A percentile compares a stretch with the other conserved stretches of the same genome.
phyloP scores from a whole-genome alignment of 2,329 filamentous ascomycete genomes.

The Sphaceloma murrayae region DNA sequence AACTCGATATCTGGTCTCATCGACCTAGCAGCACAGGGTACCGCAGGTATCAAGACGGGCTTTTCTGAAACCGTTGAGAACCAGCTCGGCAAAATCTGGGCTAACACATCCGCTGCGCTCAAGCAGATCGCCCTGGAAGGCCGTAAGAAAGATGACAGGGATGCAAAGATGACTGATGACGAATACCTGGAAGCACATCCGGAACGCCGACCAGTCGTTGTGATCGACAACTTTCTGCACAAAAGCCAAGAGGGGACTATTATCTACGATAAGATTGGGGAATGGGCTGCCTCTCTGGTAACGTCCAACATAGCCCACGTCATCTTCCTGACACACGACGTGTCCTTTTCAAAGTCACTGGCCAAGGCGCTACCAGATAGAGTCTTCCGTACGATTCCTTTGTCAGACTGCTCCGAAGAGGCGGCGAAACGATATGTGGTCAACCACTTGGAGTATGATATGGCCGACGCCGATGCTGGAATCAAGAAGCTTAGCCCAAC shows the following conservation, averaged over 20 bases:
- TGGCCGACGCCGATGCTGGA: conserved; percentile 29
- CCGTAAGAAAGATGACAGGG: conserved; percentile 63
- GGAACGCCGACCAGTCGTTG: conserved; percentile 68
- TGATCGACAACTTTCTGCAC: conserved; percentile 87
- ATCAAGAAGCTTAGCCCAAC: conserved; percentile 37
- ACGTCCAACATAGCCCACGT: conserved; percentile 87
- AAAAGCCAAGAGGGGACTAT: conserved; percentile 48
- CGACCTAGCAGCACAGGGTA: conserved; percentile 85
- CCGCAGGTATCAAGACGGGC: conserved; percentile 86
- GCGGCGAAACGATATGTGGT: conserved; percentile 88
- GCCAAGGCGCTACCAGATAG: conserved; percentile 82
- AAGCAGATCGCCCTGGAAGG: conserved; percentile 64
- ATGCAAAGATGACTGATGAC: conserved; percentile 64
- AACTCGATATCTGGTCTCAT: conserved; percentile 89
- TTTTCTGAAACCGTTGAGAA: conserved; percentile 89
- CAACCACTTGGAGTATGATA: conserved; percentile 57
- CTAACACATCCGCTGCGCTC: conserved; percentile 70
- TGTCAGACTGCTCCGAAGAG: conserved; percentile 74
- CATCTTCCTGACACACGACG: conserved; percentile 84
- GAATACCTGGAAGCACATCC: conserved; percentile 86
- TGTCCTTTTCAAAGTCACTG: conserved; percentile 78
- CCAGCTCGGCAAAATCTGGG: conserved; percentile 80
- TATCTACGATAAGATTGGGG: conserved; percentile 51
- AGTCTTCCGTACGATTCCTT: conserved; percentile 74
- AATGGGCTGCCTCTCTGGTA: conserved; percentile 82